Evolutionary conservation across 306 rosid species (phyloP).

Genomic region (Hylodesmum podocarpum): DNA sequence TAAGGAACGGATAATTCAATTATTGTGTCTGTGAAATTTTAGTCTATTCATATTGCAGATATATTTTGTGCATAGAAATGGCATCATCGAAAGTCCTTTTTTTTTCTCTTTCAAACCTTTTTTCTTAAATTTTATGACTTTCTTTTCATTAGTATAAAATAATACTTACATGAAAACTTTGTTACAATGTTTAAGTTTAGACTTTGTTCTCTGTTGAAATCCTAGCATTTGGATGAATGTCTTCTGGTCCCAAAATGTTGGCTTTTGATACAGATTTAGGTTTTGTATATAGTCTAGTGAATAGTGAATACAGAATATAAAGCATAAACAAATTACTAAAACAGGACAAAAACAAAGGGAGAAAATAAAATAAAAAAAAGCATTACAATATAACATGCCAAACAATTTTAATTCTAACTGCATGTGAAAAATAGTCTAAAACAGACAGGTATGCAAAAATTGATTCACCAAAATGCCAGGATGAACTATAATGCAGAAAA

Average conservation of each 20-base stretch:
- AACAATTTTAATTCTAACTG: neutral
- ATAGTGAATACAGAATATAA: neutral
- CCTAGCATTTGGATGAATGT: neutral
- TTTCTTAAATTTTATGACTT: neutral
- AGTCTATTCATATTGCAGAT: neutral
- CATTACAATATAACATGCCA: neutral
- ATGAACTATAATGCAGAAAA: constrained; percentile 1
- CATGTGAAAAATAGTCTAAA: constrained; percentile 5
- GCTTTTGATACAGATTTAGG: neutral
- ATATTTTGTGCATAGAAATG: neutral
- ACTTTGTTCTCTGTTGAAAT: neutral
- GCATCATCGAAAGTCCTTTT: neutral
- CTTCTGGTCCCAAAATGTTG: neutral
- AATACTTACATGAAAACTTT: neutral
- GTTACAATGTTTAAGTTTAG: neutral
- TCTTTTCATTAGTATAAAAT: neutral
- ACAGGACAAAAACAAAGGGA: neutral
- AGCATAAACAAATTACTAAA: neutral
- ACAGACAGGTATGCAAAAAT: neutral
- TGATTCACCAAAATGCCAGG: neutral
- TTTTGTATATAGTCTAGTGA: neutral
- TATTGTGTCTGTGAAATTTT: neutral
- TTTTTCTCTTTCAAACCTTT: neutral
- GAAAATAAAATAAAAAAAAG: neutral
- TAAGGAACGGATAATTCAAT: neutral